Percentiles rank a stretch among this genome's conserved stretches.
Evolutionary conservation across 1,139 yeast species (phyloP).

Genomic region (Nakaseomyces delphensis): DNA sequence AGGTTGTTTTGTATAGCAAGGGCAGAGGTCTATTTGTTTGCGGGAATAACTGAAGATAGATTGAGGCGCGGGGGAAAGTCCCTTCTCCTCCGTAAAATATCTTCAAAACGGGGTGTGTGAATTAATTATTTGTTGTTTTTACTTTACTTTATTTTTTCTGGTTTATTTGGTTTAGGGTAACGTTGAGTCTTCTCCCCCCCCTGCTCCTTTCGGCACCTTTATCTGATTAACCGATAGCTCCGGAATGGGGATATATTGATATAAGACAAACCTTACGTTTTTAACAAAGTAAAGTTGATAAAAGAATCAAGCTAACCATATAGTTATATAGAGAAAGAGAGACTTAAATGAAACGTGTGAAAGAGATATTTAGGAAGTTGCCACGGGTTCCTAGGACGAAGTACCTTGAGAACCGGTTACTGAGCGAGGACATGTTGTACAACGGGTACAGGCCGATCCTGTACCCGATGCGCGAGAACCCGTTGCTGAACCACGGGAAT

Average conservation of each 20-base stretch:
- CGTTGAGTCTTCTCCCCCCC: neutral
- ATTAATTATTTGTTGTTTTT: too few species aligned
- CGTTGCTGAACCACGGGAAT: conserved; percentile 16
- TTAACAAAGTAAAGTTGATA: too few species aligned
- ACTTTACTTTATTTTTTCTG: too few species aligned
- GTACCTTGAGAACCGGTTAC: conserved; percentile 22
- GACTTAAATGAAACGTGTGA: conserved; percentile 4
- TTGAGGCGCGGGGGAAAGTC: too few species aligned
- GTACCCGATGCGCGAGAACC: conserved; percentile 30
- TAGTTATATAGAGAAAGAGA: too few species aligned
- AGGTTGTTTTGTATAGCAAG: neutral
- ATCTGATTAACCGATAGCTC: neutral
- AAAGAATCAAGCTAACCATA: too few species aligned
- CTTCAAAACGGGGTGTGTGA: too few species aligned
- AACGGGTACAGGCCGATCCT: conserved; percentile 30
- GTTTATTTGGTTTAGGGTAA: too few species aligned
- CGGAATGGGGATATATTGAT: neutral
- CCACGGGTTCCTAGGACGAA: conserved; percentile 30
- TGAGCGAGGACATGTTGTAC: conserved; percentile 26
- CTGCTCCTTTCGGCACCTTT: neutral
- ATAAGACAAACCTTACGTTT: too few species aligned
- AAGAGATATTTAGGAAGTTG: conserved; percentile 16
- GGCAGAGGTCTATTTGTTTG: too few species aligned
- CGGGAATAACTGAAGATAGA: too few species aligned
- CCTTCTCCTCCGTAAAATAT: too few species aligned